Evolutionary conservation across 2,329 filamentous ascomycete species (phyloP).

Genomic region (Ploettnerulaceae sp.): DNA sequence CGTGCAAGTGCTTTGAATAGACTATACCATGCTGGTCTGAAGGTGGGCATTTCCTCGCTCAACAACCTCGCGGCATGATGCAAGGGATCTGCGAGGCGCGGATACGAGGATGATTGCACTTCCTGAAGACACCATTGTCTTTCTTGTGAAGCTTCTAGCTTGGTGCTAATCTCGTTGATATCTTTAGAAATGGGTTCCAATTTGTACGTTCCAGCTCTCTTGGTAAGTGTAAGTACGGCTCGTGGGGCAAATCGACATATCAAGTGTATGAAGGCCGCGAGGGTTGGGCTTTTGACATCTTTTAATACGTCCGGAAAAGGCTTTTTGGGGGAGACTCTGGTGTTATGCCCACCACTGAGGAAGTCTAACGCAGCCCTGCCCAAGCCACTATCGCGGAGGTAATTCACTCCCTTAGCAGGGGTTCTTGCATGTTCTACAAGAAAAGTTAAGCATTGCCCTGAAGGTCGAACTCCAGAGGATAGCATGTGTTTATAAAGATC

Average conservation of each 20-base stretch:
- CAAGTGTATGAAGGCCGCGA: constrained; percentile 49
- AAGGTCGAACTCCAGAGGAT: constrained; percentile 43
- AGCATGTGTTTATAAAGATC: constrained; percentile 58
- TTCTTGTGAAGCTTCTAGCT: not conserved
- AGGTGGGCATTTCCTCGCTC: constrained; percentile 14
- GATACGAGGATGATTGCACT: constrained; percentile 9
- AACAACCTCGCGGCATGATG: constrained; percentile 21
- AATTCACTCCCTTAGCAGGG: constrained; percentile 43
- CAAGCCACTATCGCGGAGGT: constrained; percentile 43
- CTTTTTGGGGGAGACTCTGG: constrained; percentile 3
- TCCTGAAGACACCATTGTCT: not conserved
- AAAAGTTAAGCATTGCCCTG: constrained; percentile 47
- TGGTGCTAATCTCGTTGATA: not conserved
- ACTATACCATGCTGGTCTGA: constrained; percentile 39
- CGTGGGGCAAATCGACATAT: constrained; percentile 37
- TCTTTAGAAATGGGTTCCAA: not conserved
- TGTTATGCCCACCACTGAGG: constrained; percentile 14
- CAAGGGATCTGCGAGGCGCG: constrained; percentile 20
- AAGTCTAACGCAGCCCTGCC: constrained; percentile 17
- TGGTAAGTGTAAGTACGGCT: not conserved
- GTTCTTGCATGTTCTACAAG: constrained; percentile 50
- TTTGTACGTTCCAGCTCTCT: not conserved
- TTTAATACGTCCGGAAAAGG: constrained; percentile 17
- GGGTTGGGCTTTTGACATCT: constrained; percentile 32
- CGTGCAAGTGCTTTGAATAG: constrained; percentile 40